These are phyloP conservation scores for Schwanniomyces sp. DNA, from an alignment of 805 yeast species.

Conservation along the genomic window DNA sequence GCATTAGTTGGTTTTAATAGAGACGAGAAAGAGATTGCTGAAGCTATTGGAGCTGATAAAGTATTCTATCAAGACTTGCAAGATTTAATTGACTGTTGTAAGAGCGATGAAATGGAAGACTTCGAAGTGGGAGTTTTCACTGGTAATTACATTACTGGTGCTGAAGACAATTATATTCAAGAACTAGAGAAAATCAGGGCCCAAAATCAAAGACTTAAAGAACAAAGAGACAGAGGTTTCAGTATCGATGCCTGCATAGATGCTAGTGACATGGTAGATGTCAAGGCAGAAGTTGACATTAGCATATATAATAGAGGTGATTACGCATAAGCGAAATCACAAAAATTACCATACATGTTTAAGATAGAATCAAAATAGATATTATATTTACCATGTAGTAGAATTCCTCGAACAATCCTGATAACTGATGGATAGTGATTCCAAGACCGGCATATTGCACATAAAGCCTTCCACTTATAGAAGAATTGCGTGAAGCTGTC, in stretches of 20 bases:
- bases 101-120: conserved; percentile 48
- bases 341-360: neutral
- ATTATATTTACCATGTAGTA: neutral
- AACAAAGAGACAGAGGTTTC: conserved; percentile 35
- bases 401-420: too few relatives aligned
- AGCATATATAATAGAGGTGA: conserved; percentile 60
- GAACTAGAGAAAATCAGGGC: conserved; percentile 85
- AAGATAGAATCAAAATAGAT: neutral
- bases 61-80: conserved; percentile 86
- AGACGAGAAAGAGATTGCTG: conserved; percentile 71
- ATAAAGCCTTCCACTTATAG: too few relatives aligned
- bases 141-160: conserved; percentile 93
- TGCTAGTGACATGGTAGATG: conserved; percentile 52
- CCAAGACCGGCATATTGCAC: too few relatives aligned
- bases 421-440: too few relatives aligned
- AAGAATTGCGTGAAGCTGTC: too few relatives aligned
- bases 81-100: conserved; percentile 82
- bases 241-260: conserved; percentile 44
- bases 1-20: conserved; percentile 88
- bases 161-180: conserved; percentile 75
- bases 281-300: conserved; percentile 74
- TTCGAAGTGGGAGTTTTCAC: conserved; percentile 98
- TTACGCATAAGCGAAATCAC: conserved; percentile 20
- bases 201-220: conserved; percentile 57
- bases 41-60: conserved; percentile 82